These are phyloP conservation scores for Quercus tomentella DNA, from an alignment of 331 rosid genomes.

Conservation along the genomic window DNA sequence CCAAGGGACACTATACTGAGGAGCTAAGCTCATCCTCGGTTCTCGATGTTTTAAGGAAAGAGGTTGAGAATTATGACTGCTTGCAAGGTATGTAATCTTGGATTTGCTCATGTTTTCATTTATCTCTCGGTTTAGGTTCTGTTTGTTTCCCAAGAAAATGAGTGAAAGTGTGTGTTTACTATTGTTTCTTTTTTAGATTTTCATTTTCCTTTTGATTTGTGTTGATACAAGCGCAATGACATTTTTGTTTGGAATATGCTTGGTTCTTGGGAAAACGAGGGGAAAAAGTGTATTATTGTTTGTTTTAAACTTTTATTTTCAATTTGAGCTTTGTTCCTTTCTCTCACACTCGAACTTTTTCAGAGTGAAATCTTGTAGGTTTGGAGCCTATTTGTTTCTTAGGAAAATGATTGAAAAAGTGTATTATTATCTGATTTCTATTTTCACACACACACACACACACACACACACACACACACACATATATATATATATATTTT, in stretches of 20 bases:
- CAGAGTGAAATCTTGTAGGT: not conserved
- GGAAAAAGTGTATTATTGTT: not conserved
- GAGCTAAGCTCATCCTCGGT: conserved; percentile 17
- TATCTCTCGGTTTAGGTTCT: not conserved
- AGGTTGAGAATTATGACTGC: conserved; percentile 21
- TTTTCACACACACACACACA: too few relatives aligned
- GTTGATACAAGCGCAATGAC: not conserved
- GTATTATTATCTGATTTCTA: not conserved
- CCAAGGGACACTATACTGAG: conserved; percentile 25
- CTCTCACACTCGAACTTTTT: not conserved
- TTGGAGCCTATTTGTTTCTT: not conserved
- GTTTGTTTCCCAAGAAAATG: not conserved
- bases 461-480: too few relatives aligned
- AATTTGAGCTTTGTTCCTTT: not conserved
- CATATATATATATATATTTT: too few relatives aligned
- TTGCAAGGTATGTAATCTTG: conserved; percentile 7
- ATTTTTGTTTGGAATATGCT: not conserved
- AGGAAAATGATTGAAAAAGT: not conserved
- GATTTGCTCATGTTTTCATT: not conserved
- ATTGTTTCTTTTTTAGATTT: too few relatives aligned
- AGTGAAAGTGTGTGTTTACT: too few relatives aligned
- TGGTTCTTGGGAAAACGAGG: conserved; percentile 11
- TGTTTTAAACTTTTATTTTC: not conserved
- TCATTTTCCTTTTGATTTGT: too few relatives aligned
- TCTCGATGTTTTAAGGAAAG: conserved; percentile 21